Conservation (phyloP, 345 rosid genomes). For the Camelina neglecta region DNA sequence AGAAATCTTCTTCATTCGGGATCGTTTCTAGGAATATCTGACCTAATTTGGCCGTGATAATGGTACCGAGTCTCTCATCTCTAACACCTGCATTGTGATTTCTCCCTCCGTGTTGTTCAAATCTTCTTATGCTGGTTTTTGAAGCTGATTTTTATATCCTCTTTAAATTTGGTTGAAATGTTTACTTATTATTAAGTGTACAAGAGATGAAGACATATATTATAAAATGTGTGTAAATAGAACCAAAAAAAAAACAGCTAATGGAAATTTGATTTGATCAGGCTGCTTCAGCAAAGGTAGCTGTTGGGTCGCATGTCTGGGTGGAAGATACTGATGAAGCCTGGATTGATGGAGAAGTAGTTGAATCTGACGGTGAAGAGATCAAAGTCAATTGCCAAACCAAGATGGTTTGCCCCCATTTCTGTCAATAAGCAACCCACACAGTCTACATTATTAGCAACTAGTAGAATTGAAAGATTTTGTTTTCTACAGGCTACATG, state of each 20-base stretch:
- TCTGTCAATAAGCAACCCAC: conserved; percentile 9
- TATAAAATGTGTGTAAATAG: not conserved
- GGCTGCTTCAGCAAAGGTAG: conserved; percentile 60
- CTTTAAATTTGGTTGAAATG: not conserved
- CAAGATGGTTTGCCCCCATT: conserved; percentile 59
- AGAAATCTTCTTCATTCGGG: conserved; percentile 32
- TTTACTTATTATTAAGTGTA: not conserved
- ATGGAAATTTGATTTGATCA: conserved; percentile 39
- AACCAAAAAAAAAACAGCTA: not conserved
- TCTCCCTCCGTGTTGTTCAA: not conserved
- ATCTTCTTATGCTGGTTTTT: not conserved
- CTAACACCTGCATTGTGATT: conserved; percentile 37
- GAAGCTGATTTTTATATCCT: not conserved
- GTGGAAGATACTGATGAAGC: conserved; percentile 78
- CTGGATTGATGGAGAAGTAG: conserved; percentile 93
- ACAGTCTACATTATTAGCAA: not conserved
- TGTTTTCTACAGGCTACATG: conserved; percentile 31
- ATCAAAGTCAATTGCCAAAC: conserved; percentile 66
- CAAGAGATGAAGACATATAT: not conserved
- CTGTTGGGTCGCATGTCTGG: conserved; percentile 86
- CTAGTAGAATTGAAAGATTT: not conserved
- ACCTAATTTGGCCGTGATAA: conserved; percentile 32
- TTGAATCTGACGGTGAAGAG: conserved; percentile 59
- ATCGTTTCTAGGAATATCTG: conserved; percentile 26
- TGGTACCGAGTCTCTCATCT: conserved; percentile 36